phyloP scores from a whole-genome alignment of 306 rosid genomes.

The Crataegus laevigata region DNA sequence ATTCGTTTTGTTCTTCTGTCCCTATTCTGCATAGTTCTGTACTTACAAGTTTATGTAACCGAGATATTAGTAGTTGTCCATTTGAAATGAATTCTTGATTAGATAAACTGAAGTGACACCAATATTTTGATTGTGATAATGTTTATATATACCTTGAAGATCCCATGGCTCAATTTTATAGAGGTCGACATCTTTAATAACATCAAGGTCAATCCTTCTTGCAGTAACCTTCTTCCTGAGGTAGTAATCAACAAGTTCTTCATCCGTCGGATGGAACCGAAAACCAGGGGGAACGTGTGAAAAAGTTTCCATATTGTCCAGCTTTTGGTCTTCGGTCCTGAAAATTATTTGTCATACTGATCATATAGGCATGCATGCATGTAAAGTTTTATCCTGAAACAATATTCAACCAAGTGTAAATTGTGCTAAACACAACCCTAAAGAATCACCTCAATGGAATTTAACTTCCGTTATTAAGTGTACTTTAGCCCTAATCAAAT shows the following conservation, averaged over 20 bases:
- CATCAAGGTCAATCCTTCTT: constrained; percentile 75
- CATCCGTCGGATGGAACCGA: constrained; percentile 94
- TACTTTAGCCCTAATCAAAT: neutral
- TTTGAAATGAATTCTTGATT: neutral
- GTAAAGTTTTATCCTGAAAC: neutral
- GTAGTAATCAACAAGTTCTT: constrained; percentile 93
- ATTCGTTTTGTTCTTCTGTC: constrained; percentile 76
- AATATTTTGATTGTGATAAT: neutral
- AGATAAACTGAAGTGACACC: neutral
- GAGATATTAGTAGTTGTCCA: neutral
- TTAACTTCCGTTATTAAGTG: neutral
- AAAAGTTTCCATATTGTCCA: constrained; percentile 42
- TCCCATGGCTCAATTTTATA: constrained; percentile 97
- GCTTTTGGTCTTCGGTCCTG: constrained; percentile 34
- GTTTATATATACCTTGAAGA: constrained; percentile 65
- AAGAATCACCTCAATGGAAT: neutral
- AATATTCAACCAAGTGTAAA: neutral
- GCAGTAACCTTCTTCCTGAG: constrained; percentile 70
- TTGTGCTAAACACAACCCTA: neutral
- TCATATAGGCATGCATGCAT: constrained; percentile 27
- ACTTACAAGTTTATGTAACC: neutral
- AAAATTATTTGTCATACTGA: constrained; percentile 7
- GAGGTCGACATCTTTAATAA: constrained; percentile 90
- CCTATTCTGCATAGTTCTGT: constrained; percentile 83
- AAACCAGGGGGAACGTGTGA: constrained; percentile 88